Evolutionary conservation across 768 basidiomycete species (phyloP).

Genomic region (Leccinum imitatum): DNA sequence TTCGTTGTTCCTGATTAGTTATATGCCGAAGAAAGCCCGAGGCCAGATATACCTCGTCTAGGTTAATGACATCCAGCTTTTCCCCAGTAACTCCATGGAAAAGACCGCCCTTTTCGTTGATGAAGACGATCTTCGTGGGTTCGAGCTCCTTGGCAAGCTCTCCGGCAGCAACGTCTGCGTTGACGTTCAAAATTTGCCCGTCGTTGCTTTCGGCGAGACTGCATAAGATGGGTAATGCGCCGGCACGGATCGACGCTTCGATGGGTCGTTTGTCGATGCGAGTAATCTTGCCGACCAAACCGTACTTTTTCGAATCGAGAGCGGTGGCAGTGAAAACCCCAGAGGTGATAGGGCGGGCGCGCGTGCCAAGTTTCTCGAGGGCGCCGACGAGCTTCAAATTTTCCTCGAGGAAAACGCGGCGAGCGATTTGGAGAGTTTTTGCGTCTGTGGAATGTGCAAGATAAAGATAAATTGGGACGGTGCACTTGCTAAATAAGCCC

Average conservation of each 20-base stretch:
- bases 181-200: constrained; percentile 99
- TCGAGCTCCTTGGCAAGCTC: constrained; percentile 98
- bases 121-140: constrained; percentile 96
- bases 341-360: constrained; percentile 95
- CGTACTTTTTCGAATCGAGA: constrained; percentile 93
- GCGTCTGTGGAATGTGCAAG: constrained; percentile 55
- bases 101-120: constrained; percentile 97
- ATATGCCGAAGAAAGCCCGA: background rate
- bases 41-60: constrained; percentile 73
- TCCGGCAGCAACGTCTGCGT: constrained; percentile 97
- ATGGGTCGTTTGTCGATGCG: constrained; percentile 94
- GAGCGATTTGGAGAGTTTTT: constrained; percentile 91
- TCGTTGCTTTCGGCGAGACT: constrained; percentile 91
- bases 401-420: constrained; percentile 95
- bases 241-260: constrained; percentile 94
- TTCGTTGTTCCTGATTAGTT: background rate
- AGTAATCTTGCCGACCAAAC: constrained; percentile 93
- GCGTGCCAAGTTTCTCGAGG: constrained; percentile 91
- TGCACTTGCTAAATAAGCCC: constrained; percentile 23
- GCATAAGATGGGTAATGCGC: constrained; percentile 93
- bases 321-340: constrained; percentile 98
- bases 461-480: background rate
- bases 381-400: constrained; percentile 94
- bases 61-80: constrained; percentile 93
- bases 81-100: constrained; percentile 97